These are phyloP conservation scores for Pestalotiopsis fici DNA, from an alignment of 2,329 filamentous ascomycete genomes.

Conservation along the genomic window DNA sequence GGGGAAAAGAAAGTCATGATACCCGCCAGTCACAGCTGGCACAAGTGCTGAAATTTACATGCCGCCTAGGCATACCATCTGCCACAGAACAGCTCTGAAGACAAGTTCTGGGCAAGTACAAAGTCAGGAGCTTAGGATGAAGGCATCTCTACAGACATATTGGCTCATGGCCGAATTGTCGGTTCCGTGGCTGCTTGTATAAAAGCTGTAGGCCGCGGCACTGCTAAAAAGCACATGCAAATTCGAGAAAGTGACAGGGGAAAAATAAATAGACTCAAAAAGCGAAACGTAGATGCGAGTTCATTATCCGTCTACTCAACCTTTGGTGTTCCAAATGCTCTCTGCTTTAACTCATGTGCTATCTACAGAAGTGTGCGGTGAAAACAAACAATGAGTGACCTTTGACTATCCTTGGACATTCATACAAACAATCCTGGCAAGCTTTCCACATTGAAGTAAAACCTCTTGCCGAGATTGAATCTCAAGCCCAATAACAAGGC, in stretches of 20 bases:
- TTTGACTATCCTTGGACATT: constrained; percentile 6
- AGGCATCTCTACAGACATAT: neutral
- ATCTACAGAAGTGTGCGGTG: constrained; percentile 12
- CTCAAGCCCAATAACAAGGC: constrained; percentile 13
- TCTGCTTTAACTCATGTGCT: constrained; percentile 9
- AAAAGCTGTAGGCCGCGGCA: neutral
- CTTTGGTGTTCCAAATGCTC: neutral
- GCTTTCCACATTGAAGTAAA: constrained; percentile 10
- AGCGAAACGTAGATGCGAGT: neutral
- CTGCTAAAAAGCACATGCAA: neutral
- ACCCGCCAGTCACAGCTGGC: neutral
- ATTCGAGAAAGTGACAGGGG: neutral
- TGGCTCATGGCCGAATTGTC: neutral
- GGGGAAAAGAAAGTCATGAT: neutral
- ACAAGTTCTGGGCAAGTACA: neutral
- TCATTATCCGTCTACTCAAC: neutral
- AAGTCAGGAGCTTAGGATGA: neutral
- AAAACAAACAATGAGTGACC: constrained; percentile 6
- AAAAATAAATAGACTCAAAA: neutral
- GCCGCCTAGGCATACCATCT: neutral
- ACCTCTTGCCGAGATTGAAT: constrained; percentile 12
- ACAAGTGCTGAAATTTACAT: neutral
- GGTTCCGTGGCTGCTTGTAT: neutral
- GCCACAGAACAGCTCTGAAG: neutral
- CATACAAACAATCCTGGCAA: neutral